Conservation (phyloP, 441 rosid genomes). For the Eugenia klotzschiana region DNA sequence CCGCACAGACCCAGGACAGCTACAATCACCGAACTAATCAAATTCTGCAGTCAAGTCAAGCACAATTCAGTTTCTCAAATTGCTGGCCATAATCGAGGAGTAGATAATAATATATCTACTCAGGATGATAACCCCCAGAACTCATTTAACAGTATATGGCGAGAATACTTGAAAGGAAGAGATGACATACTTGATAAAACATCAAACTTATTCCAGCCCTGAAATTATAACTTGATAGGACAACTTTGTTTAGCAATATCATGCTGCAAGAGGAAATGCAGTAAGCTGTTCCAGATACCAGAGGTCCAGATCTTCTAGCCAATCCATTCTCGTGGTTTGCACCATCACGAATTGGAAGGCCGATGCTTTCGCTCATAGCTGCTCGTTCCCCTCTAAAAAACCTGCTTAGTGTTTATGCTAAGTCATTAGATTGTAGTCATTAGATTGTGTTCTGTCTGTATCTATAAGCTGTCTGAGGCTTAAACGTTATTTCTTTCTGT, state of each 20-base stretch:
- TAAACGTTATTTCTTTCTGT: not conserved
- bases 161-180: not conserved
- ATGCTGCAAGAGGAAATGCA: conserved; percentile 85
- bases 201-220: conserved; percentile 66
- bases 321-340: conserved; percentile 36
- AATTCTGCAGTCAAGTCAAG: conserved; percentile 38
- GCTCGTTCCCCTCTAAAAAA: conserved; percentile 39
- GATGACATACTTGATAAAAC: conserved; percentile 66
- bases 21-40: conserved; percentile 55
- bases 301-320: conserved; percentile 42
- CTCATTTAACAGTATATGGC: not conserved
- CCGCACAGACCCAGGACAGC: conserved; percentile 34
- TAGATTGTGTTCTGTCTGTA: not conserved
- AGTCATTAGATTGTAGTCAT: not conserved
- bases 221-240: conserved; percentile 62
- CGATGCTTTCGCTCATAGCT: not conserved
- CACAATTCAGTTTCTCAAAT: not conserved
- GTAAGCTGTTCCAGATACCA: conserved; percentile 79
- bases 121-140: not conserved
- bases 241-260: conserved; percentile 74
- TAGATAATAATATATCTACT: not conserved
- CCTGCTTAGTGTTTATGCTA: conserved; percentile 27
- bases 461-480: not conserved
- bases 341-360: conserved; percentile 16
- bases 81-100: not conserved